Percentiles rank a stretch among this genome's conserved stretches.
phyloP scores from a whole-genome alignment of 2,329 filamentous ascomycete species.

The Fusarium sp. region DNA sequence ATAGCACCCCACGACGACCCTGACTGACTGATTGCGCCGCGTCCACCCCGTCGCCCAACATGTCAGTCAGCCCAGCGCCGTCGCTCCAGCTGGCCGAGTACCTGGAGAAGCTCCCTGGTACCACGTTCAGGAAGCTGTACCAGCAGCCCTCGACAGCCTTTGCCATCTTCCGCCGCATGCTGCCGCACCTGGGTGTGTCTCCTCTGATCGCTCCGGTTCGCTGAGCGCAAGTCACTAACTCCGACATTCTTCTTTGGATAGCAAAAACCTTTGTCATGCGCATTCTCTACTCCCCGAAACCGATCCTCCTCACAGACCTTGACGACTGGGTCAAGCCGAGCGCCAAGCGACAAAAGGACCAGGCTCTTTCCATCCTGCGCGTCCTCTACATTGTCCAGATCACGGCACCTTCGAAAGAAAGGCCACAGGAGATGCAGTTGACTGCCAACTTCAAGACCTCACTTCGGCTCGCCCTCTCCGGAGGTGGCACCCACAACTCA shows the following conservation, averaged over 20 bases:
- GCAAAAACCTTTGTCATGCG: constrained; percentile 97
- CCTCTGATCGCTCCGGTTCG: not conserved
- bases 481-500: constrained; percentile 84
- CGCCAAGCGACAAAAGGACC: constrained; percentile 76
- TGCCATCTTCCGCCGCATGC: constrained; percentile 96
- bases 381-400: constrained; percentile 87
- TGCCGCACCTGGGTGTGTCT: constrained; percentile 83
- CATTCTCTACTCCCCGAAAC: constrained; percentile 88
- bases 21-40: constrained; percentile 45
- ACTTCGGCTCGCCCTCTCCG: constrained; percentile 86
- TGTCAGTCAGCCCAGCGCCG: constrained; percentile 60
- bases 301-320: constrained; percentile 82
- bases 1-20: constrained; percentile 33
- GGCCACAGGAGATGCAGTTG: constrained; percentile 78
- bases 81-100: constrained; percentile 82
- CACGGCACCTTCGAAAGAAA: constrained; percentile 68
- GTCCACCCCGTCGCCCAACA: constrained; percentile 47
- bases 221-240: constrained; percentile 7
- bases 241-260: constrained; percentile 45
- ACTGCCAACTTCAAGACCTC: constrained; percentile 86
- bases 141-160: constrained; percentile 95
- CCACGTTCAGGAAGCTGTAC: constrained; percentile 91
- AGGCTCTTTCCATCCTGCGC: constrained; percentile 83
- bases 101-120: constrained; percentile 89
- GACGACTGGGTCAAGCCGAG: constrained; percentile 85